A percentile compares a stretch with the other conserved stretches of the same genome.
These are phyloP conservation scores for Penicillium sp. DNA, from an alignment of 2,329 filamentous ascomycete genomes.

Conservation along the genomic window DNA sequence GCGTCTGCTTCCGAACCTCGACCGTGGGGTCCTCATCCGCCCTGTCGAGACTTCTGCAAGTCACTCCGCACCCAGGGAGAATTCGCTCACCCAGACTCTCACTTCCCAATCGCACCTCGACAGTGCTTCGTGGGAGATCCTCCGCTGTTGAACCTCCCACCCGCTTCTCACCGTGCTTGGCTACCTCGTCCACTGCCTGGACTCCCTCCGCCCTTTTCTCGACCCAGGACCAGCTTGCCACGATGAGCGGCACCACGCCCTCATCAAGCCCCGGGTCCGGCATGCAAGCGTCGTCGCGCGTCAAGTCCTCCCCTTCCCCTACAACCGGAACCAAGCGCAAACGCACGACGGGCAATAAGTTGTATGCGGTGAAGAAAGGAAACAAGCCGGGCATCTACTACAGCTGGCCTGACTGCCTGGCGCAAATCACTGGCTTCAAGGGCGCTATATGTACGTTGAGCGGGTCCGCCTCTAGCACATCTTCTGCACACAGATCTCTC, in stretches of 20 bases:
- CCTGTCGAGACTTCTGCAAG: conserved; percentile 21
- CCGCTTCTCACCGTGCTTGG: neutral
- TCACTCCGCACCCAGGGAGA: conserved; percentile 15
- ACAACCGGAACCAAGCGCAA: conserved; percentile 52
- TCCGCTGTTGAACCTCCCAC: neutral
- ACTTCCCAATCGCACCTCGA: conserved; percentile 2
- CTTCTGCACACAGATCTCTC: too few relatives aligned
- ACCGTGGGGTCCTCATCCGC: conserved; percentile 24
- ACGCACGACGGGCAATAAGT: conserved; percentile 47
- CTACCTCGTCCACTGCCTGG: neutral
- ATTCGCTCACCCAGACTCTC: conserved; percentile 11
- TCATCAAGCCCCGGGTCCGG: conserved; percentile 31
- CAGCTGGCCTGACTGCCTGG: conserved; percentile 57
- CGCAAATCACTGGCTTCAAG: conserved; percentile 57
- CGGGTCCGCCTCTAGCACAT: too few relatives aligned
- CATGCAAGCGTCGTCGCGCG: conserved; percentile 22
- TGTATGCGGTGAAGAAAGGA: conserved; percentile 59
- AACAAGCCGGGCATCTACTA: conserved; percentile 58
- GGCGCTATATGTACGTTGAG: conserved; percentile 61
- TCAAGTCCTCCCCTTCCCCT: conserved; percentile 23
- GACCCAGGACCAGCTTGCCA: conserved; percentile 4
- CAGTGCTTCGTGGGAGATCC: neutral
- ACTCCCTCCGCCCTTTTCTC: too few relatives aligned
- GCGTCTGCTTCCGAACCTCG: conserved; percentile 19
- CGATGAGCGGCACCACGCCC: conserved; percentile 30